Base-by-base conservation (phyloP, 177 flowering plant species). In the Tripterygium wilfordii region DNA sequence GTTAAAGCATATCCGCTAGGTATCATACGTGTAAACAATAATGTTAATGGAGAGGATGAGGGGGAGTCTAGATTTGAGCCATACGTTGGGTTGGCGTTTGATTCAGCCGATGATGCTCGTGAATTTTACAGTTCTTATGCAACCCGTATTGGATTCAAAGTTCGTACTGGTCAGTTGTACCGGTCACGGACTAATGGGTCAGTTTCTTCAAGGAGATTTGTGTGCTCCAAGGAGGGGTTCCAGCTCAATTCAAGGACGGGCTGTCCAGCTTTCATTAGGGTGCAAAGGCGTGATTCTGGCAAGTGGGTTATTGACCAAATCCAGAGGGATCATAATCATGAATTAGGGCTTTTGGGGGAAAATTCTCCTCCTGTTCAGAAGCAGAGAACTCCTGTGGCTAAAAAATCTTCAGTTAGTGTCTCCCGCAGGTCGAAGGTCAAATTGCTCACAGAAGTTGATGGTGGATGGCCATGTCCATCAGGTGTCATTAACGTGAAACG, bases 211-310 rank as follows among this genome's bases (percentile, higher is more conserved):
- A 66, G 89, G 26, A 63, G 76, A 56, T 82, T 67, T 67, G 85
- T 77, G 36, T 80, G 87, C 57, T 70, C 83, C 2, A 80, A 71
- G 60, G 87, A 80, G 59, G 87, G 87, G 2, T 79, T 75, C 66
- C 81, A 78, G 70, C 63, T 79, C 14, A 63, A 56, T 60, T 72
- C 83, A 33, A 67, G 89, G 60, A 74, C 79, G 1, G 85, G 85
- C 18, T 82, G 89, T 54, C 77, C 78, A 18, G 85, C 89, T 25
- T 74, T 69, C 39, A 65, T 82, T 35, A 75, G 85, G 53, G 85
- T 79, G 15, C 79, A 79, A 48, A 79, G 61, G 26, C 65, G 62
- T 31, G 77, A 72, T 33, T 72, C 81, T 51, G 85, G 81, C 21
- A 77, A 68, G 53, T 82, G 89, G 89, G 74, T 82, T 12, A 19